Evolutionary conservation across 768 basidiomycete species (phyloP), one percentile per base, ranked within the genome.

Genomic region (Suillus ampliporus): DNA sequence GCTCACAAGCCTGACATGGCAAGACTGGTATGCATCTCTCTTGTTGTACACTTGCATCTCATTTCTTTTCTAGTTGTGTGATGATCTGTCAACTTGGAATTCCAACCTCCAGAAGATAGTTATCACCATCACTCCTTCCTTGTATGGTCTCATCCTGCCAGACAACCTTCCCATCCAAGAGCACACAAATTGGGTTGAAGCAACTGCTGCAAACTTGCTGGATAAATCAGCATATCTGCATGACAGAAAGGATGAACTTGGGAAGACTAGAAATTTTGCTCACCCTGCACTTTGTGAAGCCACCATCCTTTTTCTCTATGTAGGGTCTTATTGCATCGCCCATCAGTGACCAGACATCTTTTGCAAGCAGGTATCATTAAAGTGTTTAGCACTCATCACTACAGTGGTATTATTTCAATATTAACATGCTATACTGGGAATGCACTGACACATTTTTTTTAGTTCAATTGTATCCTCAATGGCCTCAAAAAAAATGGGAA

Each of bases 401-500:
- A 28, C 52, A 17, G 28, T 4, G 15, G 31, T 54, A 54, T 34
- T 13, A 9, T 51, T 10, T 34, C 21, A 15, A 51, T 51, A 2
- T 11, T 26, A 15, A 19, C 4, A 19, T 19, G 13, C 50, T 34
- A 0, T 1, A n/a, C n/a, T n/a, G n/a, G n/a, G 13, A 19, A 51
- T 51, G 21, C 15, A n/a, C 50, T 51, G 21, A 51, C 21, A 15
- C 50, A n/a, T n/a, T n/a, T 34, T 54, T 54, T 19, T 11, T 21
- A 54, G 52, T 54, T 34, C 37, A 54, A 54, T 21, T 54, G 52
- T 14, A 7, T 54, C 37, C 6, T 54, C 4, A 15, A 54, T 15
- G 52, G 52, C 6, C 26, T 54, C 26, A 4, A 0, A 23, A 51
- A 51, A 21, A 19, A 13, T 6, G 5, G 26, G 0, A 19, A 31